phyloP scores from a whole-genome alignment of 371 early-diverging fungal genomes.

The Rhizopus delemar region DNA sequence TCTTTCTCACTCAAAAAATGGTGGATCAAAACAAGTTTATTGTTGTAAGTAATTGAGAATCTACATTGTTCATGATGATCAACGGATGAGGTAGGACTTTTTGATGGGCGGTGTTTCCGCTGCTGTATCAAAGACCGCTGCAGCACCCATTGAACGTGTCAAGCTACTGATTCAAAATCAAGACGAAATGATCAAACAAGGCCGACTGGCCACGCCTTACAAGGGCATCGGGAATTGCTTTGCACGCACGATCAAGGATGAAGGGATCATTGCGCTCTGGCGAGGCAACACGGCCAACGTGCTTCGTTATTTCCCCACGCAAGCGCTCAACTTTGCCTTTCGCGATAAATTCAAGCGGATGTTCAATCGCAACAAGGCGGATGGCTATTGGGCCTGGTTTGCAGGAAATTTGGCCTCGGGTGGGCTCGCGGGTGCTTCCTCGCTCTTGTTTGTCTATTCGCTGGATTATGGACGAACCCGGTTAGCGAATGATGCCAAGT shows the following conservation, averaged over 20 bases:
- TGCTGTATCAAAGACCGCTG: slow-evolving; percentile 92
- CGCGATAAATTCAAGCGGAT: slow-evolving; percentile 80
- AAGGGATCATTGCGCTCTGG: slow-evolving; percentile 75
- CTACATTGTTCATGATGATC: background rate
- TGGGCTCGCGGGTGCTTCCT: slow-evolving; percentile 76
- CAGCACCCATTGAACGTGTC: slow-evolving; percentile 86
- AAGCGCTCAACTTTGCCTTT: slow-evolving; percentile 84
- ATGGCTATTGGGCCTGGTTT: slow-evolving; percentile 75
- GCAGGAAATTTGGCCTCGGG: slow-evolving; percentile 78
- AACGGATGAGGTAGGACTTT: slow-evolving; percentile 41
- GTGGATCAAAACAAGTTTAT: slow-evolving; percentile 37
- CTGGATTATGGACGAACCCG: slow-evolving; percentile 88
- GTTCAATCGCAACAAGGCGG: slow-evolving; percentile 68
- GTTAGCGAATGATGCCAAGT: slow-evolving; percentile 78
- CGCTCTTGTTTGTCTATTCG: slow-evolving; percentile 73
- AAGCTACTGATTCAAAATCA: slow-evolving; percentile 85
- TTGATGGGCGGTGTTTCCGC: slow-evolving; percentile 84
- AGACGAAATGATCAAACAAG: slow-evolving; percentile 77
- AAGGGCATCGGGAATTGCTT: slow-evolving; percentile 79
- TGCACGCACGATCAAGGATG: slow-evolving; percentile 72
- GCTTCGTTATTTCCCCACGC: slow-evolving; percentile 87
- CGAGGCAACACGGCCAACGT: slow-evolving; percentile 82
- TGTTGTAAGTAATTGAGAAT: slow-evolving; percentile 38
- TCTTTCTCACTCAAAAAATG: background rate
- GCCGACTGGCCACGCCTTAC: slow-evolving; percentile 73